These are phyloP conservation scores for Candida manassasensis DNA, from an alignment of 805 yeast genomes.

Conservation along the genomic window DNA sequence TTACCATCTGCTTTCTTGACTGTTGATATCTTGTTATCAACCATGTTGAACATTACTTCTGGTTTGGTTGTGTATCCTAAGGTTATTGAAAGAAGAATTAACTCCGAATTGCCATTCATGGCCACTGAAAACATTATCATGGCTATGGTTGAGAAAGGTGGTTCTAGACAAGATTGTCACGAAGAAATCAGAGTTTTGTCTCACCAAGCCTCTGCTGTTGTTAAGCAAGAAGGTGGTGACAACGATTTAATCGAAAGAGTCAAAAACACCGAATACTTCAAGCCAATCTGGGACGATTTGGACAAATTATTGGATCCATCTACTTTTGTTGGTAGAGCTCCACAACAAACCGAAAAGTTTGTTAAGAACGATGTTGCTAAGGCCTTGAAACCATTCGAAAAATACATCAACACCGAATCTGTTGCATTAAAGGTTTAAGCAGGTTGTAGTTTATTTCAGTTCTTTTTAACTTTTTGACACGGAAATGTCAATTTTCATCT, in stretches of 20 bases:
- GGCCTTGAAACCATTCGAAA: slow-evolving; percentile 68
- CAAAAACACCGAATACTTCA: slow-evolving; percentile 69
- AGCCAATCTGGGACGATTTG: slow-evolving; percentile 83
- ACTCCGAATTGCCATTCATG: slow-evolving; percentile 95
- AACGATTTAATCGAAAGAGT: slow-evolving; percentile 92
- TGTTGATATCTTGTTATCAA: slow-evolving; percentile 86
- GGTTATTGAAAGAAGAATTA: slow-evolving; percentile 95
- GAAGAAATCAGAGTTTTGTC: slow-evolving; percentile 95
- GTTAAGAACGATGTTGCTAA: slow-evolving; percentile 76
- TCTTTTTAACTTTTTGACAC: no score
- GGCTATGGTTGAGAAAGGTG: slow-evolving; percentile 99
- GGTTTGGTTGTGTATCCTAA: slow-evolving; percentile 98
- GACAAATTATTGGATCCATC: slow-evolving; percentile 81
- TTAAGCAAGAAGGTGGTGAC: slow-evolving; percentile 97
- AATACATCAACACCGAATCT: slow-evolving; percentile 56
- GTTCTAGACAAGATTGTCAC: slow-evolving; percentile 96
- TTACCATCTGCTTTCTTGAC: slow-evolving; percentile 95
- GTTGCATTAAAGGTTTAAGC: slow-evolving; percentile 74
- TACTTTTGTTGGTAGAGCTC: slow-evolving; percentile 97
- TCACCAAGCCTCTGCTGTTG: slow-evolving; percentile 96
- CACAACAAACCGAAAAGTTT: slow-evolving; percentile 94
- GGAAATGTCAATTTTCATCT: no score
- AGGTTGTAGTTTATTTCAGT: background rate
- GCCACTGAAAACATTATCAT: slow-evolving; percentile 98
- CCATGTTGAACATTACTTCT: slow-evolving; percentile 85